These are phyloP conservation scores for Ascochyta lentis DNA, from an alignment of 2,329 filamentous ascomycete genomes.

Conservation along the genomic window DNA sequence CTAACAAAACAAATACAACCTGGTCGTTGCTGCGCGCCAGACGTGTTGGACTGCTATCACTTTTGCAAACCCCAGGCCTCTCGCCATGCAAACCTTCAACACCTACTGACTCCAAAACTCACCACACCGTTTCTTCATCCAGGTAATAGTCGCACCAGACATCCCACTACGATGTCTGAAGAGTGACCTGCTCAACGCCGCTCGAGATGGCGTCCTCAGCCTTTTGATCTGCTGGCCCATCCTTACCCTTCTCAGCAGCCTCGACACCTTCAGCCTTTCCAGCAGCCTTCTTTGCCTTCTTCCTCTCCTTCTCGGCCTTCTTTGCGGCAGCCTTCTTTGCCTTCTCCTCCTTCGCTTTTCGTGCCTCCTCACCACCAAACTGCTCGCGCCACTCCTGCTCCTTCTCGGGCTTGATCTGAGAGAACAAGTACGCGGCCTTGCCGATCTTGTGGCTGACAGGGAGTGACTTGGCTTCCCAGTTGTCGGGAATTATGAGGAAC, in stretches of 20 bases:
- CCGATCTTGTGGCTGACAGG: slow-evolving; percentile 79
- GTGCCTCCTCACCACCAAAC: slow-evolving; percentile 71
- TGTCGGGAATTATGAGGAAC: slow-evolving; percentile 65
- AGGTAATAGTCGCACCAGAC: neutral
- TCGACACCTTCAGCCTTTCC: slow-evolving; percentile 78
- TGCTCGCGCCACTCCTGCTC: slow-evolving; percentile 81
- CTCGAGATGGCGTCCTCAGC: slow-evolving; percentile 54
- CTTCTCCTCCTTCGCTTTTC: slow-evolving; percentile 74
- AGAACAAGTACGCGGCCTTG: slow-evolving; percentile 80
- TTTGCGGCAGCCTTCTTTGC: slow-evolving; percentile 63
- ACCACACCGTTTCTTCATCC: neutral
- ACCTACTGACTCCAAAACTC: slow-evolving; percentile 1
- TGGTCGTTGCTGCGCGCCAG: neutral
- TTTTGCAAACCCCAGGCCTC: neutral
- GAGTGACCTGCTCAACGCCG: slow-evolving; percentile 53
- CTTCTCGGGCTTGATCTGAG: slow-evolving; percentile 81
- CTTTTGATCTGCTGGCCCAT: slow-evolving; percentile 47
- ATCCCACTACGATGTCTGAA: slow-evolving; percentile 50
- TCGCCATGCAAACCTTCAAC: slow-evolving; percentile 2
- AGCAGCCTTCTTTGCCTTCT: slow-evolving; percentile 66
- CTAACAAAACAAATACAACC: slow-evolving; percentile 2
- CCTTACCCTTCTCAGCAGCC: slow-evolving; percentile 75
- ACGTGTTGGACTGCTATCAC: neutral
- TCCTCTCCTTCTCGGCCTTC: slow-evolving; percentile 68
- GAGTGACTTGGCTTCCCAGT: slow-evolving; percentile 48